These are phyloP conservation scores for Mimosa bimucronata DNA, from an alignment of 306 rosid genomes.

Conservation along the genomic window DNA sequence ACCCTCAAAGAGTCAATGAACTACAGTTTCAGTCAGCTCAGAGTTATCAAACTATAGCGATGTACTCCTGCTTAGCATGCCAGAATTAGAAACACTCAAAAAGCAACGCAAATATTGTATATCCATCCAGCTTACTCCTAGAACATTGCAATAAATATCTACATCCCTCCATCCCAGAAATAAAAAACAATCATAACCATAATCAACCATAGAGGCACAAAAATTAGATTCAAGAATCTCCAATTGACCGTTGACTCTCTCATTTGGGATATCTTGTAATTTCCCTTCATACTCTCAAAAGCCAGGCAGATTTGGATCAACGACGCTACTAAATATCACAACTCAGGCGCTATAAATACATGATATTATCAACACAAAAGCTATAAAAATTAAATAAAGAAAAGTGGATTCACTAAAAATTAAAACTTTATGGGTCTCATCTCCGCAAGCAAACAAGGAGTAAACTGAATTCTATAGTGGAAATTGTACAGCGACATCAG, in stretches of 20 bases:
- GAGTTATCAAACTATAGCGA: slow-evolving; percentile 59
- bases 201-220: not conserved
- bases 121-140: too few relatives aligned
- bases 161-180: too few relatives aligned
- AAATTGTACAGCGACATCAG: slow-evolving; percentile 1
- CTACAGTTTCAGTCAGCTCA: slow-evolving; percentile 68
- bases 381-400: not conserved
- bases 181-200: not conserved
- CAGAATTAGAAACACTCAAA: slow-evolving; percentile 52
- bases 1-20: slow-evolving; percentile 36
- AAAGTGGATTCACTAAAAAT: not conserved
- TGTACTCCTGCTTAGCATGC: slow-evolving; percentile 63
- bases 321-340: slow-evolving; percentile 21
- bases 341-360: slow-evolving; percentile 24
- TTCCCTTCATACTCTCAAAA: not conserved
- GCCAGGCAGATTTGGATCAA: not conserved
- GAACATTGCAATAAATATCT: too few relatives aligned
- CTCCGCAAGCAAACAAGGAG: slow-evolving; percentile 2
- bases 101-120: slow-evolving; percentile 42
- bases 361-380: slow-evolving; percentile 22
- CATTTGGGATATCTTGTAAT: not conserved
- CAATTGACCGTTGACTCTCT: slow-evolving; percentile 15
- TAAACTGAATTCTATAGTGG: slow-evolving; percentile 15
- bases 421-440: not conserved
- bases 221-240: slow-evolving; percentile 21